These are phyloP conservation scores for Wolfiporia cocos DNA, from an alignment of 1,284 basidiomycete genomes.

Conservation along the genomic window DNA sequence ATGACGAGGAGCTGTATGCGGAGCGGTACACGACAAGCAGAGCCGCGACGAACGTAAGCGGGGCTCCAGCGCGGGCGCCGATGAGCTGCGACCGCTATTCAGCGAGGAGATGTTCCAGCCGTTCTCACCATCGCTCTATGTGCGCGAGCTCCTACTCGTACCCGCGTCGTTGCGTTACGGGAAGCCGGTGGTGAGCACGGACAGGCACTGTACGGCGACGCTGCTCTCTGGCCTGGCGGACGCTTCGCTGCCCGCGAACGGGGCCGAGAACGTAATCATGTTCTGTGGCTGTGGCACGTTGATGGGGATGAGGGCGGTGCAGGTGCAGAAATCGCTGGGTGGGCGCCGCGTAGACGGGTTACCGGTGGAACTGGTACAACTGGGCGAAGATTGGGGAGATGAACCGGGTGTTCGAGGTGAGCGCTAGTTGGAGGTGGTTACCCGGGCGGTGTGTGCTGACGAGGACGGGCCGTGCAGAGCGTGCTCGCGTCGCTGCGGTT, in stretches of 20 bases:
- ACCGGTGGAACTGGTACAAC: slow-evolving; percentile 48
- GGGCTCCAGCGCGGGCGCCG: too few relatives aligned
- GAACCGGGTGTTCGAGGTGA: slow-evolving; percentile 50
- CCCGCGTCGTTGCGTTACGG: slow-evolving; percentile 43
- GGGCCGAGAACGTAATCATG: slow-evolving; percentile 43
- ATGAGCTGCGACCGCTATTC: slow-evolving; percentile 33
- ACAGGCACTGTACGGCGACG: slow-evolving; percentile 60
- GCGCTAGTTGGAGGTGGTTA: too few relatives aligned
- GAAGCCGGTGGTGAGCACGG: slow-evolving; percentile 56
- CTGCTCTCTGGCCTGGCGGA: slow-evolving; percentile 43
- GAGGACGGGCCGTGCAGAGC: slow-evolving; percentile 24
- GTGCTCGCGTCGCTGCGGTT: slow-evolving; percentile 33
- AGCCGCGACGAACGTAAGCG: too few relatives aligned
- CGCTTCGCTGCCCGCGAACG: slow-evolving; percentile 30
- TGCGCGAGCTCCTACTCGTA: slow-evolving; percentile 37
- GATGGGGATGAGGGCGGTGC: slow-evolving; percentile 45
- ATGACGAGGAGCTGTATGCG: slow-evolving; percentile 36
- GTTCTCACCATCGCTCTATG: slow-evolving; percentile 43
- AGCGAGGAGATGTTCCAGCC: slow-evolving; percentile 50
- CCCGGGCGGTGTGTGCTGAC: too few relatives aligned
- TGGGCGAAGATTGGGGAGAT: slow-evolving; percentile 54
- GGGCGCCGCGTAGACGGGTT: slow-evolving; percentile 31
- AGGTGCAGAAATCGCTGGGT: slow-evolving; percentile 38
- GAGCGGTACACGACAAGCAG: slow-evolving; percentile 11
- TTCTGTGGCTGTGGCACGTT: slow-evolving; percentile 53